Evolutionary conservation across 2,329 filamentous ascomycete species (phyloP), one percentile per base, ranked within the genome.

Genomic region (Mariannaea sp.): DNA sequence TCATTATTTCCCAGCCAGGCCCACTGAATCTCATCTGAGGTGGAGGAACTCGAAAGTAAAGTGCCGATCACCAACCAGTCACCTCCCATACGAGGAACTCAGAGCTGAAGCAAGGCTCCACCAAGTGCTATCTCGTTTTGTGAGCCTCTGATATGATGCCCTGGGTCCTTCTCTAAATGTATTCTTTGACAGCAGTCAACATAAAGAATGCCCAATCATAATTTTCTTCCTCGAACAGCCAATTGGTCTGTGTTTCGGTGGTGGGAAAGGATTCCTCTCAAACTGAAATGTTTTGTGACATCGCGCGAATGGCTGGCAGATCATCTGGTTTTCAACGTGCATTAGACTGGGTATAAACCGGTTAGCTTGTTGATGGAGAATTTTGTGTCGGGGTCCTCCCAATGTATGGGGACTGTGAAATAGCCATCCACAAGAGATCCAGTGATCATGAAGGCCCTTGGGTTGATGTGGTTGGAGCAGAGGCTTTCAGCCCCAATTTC

Each of bases 31-130:
- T n/a, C n/a, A n/a, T n/a, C 24, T 36, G 10, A 13, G 13, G 22
- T 30, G n/a, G 16, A n/a, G 22, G 33, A n/a, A 38, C 20, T 4
- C 24, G 24, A 40, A 8, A 27, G 7, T 35, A 42, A 26, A 39
- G 12, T 44, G 44, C 26, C 41, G 32, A 48, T 43, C 49, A 41
- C 7, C 39, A 26, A 35, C 19, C 35, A 41, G 30, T 20, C 16
- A 33, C 17, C 29, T 7, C 7, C 26, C 7, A 29, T 12, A 29
- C 26, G n/a, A n/a, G 12, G 26, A 29, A 7, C 26, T 29, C 26
- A 29, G 26, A 29, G 26, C 26, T 29, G 26, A 29, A 7, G 26
- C n/a, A 29, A 7, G 26, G 26, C 26, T 29, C 26, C 26, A 29
- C 26, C 26, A 29, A 29, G 26, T n/a, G n/a, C n/a, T n/a, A n/a